These are phyloP conservation scores for Pouteria campechiana DNA, from an alignment of 179 eudicot genomes.

Conservation along the genomic window DNA sequence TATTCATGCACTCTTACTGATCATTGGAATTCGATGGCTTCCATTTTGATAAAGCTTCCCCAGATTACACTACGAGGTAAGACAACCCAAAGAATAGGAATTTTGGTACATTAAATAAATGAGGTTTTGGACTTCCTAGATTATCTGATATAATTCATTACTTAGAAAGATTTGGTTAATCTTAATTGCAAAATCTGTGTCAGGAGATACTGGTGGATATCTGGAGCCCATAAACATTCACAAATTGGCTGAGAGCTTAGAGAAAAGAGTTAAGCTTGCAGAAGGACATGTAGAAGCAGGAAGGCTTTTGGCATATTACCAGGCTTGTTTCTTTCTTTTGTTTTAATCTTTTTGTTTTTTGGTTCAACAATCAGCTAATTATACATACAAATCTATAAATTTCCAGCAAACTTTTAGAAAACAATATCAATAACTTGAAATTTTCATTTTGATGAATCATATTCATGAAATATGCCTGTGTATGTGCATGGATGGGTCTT, in stretches of 20 bases:
- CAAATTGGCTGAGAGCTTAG: conserved; percentile 29
- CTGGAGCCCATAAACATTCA: conserved; percentile 37
- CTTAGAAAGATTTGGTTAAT: background rate
- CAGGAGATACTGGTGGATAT: conserved; percentile 3
- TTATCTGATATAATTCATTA: background rate
- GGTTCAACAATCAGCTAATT: too few relatives aligned
- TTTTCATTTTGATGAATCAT: too few relatives aligned
- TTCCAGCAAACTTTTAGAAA: too few relatives aligned
- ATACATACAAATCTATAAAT: too few relatives aligned
- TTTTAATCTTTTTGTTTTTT: too few relatives aligned
- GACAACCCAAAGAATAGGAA: conserved; percentile 1
- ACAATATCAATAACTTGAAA: too few relatives aligned
- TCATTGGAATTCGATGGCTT: conserved; percentile 86
- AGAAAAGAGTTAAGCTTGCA: conserved; percentile 55
- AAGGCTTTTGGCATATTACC: conserved; percentile 81
- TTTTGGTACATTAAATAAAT: background rate
- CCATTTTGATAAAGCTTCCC: conserved; percentile 70
- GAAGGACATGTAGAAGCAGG: conserved; percentile 99
- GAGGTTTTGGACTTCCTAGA: background rate
- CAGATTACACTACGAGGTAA: conserved; percentile 57
- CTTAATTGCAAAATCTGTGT: conserved; percentile 3
- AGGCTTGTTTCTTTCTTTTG: conserved; percentile 37
- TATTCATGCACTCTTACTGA: conserved; percentile 54
- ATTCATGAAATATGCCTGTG: too few relatives aligned
- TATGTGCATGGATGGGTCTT: too few relatives aligned